phyloP scores from a whole-genome alignment of 2,329 filamentous ascomycete genomes.

The Coniosporium tulheliwenetii region DNA sequence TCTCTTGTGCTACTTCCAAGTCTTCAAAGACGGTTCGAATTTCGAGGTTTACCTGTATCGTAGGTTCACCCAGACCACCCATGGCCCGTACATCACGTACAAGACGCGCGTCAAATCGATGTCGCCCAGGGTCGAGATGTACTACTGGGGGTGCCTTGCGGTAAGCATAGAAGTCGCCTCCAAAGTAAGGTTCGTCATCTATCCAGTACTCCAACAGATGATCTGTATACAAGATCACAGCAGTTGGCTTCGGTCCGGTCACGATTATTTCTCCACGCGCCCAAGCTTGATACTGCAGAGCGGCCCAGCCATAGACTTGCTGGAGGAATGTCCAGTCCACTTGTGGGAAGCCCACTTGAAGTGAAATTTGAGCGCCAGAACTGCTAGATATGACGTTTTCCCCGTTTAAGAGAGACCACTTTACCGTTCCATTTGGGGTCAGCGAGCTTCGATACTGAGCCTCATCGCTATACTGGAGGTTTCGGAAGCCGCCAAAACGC shows the following conservation, averaged over 20 bases:
- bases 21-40: conserved; percentile 11
- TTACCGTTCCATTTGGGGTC: conserved; percentile 31
- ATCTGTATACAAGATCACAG: conserved; percentile 29
- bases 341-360: conserved; percentile 31
- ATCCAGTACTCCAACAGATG: conserved; percentile 37
- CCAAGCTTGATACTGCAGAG: conserved; percentile 44
- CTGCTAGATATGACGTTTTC: conserved; percentile 9
- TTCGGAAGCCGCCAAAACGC: conserved; percentile 34
- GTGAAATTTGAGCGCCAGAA: conserved; percentile 17
- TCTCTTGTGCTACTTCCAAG: conserved; percentile 15
- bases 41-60: conserved; percentile 25
- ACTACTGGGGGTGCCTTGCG: conserved; percentile 33
- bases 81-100: conserved; percentile 41
- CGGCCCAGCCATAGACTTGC: conserved; percentile 42
- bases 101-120: conserved; percentile 36
- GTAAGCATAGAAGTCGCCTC: conserved; percentile 41
- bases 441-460: conserved; percentile 34
- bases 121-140: conserved; percentile 31
- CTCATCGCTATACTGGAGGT: conserved; percentile 24
- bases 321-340: conserved; percentile 39
- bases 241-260: conserved; percentile 14
- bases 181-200: conserved; percentile 36
- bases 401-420: conserved; percentile 29
- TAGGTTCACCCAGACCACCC: conserved; percentile 33
- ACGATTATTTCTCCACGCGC: conserved; percentile 33